These are phyloP conservation scores for Blepharisma japonicum DNA, from an alignment of 73 alveolate genomes.

Conservation along the genomic window DNA sequence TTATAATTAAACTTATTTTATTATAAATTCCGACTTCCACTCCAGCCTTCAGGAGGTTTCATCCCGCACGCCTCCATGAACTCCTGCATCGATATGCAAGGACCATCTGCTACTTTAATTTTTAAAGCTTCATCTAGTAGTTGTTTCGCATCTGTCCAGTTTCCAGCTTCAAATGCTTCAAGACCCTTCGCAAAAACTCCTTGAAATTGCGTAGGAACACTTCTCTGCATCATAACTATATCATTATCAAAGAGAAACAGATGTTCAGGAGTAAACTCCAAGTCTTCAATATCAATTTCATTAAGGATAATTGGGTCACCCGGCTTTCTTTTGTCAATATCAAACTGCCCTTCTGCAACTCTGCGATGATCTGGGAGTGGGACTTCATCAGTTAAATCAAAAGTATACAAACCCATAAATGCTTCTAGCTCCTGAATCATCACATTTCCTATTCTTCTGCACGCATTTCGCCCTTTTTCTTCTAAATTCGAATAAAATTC, in stretches of 20 bases:
- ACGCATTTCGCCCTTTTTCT: background rate
- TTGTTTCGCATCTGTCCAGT: conserved; percentile 58
- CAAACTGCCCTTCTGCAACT: conserved; percentile 42
- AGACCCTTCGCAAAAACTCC: conserved; percentile 58
- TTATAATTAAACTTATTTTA: background rate
- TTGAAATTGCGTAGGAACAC: conserved; percentile 43
- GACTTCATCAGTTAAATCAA: conserved; percentile 49
- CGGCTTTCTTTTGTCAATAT: conserved; percentile 42
- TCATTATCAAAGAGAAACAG: conserved; percentile 64
- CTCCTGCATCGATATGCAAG: background rate
- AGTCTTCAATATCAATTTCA: conserved; percentile 49
- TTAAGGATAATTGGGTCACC: conserved; percentile 2
- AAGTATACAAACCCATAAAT: conserved; percentile 60
- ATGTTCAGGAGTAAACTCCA: conserved; percentile 54
- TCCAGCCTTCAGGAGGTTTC: conserved; percentile 38
- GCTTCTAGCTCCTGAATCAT: conserved; percentile 47
- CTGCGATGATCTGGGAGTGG: conserved; percentile 46
- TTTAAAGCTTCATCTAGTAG: background rate
- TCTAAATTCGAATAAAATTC: conserved; percentile 28
- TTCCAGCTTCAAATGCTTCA: conserved; percentile 56
- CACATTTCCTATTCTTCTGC: conserved; percentile 14
- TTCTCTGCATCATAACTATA: conserved; percentile 53
- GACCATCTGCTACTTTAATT: conserved; percentile 13
- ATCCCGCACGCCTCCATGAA: background rate
- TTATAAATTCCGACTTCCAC: conserved; percentile 14